phyloP scores from a whole-genome alignment of 345 rosid species.

The Cardamine resedifolia region DNA sequence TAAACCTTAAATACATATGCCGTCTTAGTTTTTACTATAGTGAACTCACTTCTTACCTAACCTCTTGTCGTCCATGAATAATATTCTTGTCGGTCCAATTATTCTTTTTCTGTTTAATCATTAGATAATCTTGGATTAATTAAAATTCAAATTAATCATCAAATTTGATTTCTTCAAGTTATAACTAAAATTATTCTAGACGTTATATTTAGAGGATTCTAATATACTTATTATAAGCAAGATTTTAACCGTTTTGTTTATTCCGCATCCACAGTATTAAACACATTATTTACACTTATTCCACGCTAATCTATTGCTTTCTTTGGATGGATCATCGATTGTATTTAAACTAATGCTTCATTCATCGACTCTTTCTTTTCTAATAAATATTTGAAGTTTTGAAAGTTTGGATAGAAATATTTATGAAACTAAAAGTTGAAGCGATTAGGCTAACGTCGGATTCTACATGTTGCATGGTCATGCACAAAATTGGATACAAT shows the following conservation, averaged over 20 bases:
- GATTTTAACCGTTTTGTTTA: background rate
- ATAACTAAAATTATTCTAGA: background rate
- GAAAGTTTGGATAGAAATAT: background rate
- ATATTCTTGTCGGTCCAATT: background rate
- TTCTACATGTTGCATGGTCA: conserved; percentile 41
- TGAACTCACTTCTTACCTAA: conserved; percentile 27
- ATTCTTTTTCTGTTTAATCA: background rate
- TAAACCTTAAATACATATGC: background rate
- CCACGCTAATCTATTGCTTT: background rate
- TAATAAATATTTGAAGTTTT: background rate
- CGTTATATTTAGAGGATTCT: background rate
- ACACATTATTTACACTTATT: background rate
- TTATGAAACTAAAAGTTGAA: background rate
- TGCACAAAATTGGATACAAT: conserved; percentile 36
- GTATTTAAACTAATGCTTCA: background rate
- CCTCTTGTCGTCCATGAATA: conserved; percentile 14
- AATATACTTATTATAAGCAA: background rate
- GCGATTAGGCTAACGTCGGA: conserved; percentile 51
- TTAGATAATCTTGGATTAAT: background rate
- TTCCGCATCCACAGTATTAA: background rate
- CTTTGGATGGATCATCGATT: background rate
- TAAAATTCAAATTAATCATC: background rate
- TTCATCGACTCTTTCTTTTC: background rate
- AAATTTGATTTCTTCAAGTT: background rate
- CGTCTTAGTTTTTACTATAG: conserved; percentile 2